Percentiles rank a stretch among this genome's conserved stretches.
Evolutionary conservation across 2,329 filamentous ascomycete species (phyloP).

Genomic region (Aspergillus ochraceoroseus): DNA sequence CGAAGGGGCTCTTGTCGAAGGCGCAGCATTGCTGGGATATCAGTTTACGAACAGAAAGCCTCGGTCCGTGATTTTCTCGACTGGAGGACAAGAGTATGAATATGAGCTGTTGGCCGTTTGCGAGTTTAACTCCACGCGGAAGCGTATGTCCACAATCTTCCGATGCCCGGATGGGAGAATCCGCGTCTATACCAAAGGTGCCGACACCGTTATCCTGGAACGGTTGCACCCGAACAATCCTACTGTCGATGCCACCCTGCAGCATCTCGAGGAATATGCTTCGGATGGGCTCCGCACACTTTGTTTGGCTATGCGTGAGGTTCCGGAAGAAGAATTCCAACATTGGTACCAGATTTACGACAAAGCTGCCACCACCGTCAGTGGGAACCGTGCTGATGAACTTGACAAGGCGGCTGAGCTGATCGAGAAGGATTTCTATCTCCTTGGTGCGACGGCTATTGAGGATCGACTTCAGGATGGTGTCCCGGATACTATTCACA

Average conservation of each 20-base stretch:
- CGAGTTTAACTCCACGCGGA: constrained; percentile 96
- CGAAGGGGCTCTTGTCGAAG: constrained; percentile 92
- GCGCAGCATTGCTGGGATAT: constrained; percentile 79
- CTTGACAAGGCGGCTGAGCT: constrained; percentile 95
- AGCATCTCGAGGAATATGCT: constrained; percentile 97
- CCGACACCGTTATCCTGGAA: constrained; percentile 95
- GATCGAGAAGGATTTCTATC: constrained; percentile 84
- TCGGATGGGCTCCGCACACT: constrained; percentile 92
- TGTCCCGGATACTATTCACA: constrained; percentile 96
- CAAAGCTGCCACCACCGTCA: constrained; percentile 79
- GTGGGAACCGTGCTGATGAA: constrained; percentile 88
- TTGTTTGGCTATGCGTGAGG: constrained; percentile 88
- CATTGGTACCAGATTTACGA: constrained; percentile 87
- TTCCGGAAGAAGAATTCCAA: constrained; percentile 81
- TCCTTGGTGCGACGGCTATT: constrained; percentile 93
- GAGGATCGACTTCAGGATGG: constrained; percentile 96
- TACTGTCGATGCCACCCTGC: constrained; percentile 80
- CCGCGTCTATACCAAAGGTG: constrained; percentile 89
- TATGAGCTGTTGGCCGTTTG: constrained; percentile 95
- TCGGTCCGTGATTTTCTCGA: constrained; percentile 75
- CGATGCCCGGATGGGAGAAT: constrained; percentile 94
- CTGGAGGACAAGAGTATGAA: constrained; percentile 66
- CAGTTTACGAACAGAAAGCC: constrained; percentile 88
- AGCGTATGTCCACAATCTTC: constrained; percentile 97
- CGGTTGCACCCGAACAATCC: constrained; percentile 78